Percentiles rank a stretch among this genome's conserved stretches.
These are phyloP conservation scores for Candida chauliodis DNA, from an alignment of 805 yeast genomes.

Conservation along the genomic window DNA sequence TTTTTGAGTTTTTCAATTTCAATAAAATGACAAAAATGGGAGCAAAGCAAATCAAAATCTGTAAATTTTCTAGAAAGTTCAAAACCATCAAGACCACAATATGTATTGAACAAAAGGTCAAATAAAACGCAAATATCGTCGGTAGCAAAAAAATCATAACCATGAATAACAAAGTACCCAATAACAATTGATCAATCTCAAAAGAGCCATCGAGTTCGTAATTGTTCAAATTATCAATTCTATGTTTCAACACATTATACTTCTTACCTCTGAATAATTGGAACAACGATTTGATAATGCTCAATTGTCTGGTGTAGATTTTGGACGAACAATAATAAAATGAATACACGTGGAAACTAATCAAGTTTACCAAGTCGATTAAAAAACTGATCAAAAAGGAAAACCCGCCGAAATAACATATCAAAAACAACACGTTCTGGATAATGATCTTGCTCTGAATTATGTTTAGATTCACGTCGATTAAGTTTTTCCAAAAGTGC, in stretches of 20 bases:
- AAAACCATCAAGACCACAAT: slow-evolving; percentile 46
- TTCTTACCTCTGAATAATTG: slow-evolving; percentile 87
- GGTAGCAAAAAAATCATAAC: slow-evolving; percentile 77
- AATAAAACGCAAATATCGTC: slow-evolving; percentile 80
- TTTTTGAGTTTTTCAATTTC: slow-evolving; percentile 72
- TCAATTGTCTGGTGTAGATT: slow-evolving; percentile 72
- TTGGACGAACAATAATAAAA: slow-evolving; percentile 79
- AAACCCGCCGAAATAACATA: slow-evolving; percentile 51
- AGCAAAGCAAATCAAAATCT: slow-evolving; percentile 72
- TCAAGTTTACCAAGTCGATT: slow-evolving; percentile 59
- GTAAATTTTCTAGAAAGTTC: slow-evolving; percentile 52
- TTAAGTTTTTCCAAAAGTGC: slow-evolving; percentile 51
- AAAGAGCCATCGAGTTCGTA: slow-evolving; percentile 37
- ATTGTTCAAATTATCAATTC: slow-evolving; percentile 75
- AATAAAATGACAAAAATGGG: slow-evolving; percentile 83
- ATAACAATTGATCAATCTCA: slow-evolving; percentile 77
- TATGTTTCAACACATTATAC: slow-evolving; percentile 73
- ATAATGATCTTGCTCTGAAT: neutral
- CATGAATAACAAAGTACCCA: slow-evolving; percentile 87
- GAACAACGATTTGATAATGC: slow-evolving; percentile 66
- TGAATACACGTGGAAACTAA: slow-evolving; percentile 69
- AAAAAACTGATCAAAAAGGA: slow-evolving; percentile 65
- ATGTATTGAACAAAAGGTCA: slow-evolving; percentile 63
- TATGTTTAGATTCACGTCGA: neutral
- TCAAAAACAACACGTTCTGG: slow-evolving; percentile 4